Evolutionary conservation across 495 filamentous ascomycete genomes (phyloP), one percentile per base, ranked within the genome.

Genomic region (Hyaloscypha hepaticicola): DNA sequence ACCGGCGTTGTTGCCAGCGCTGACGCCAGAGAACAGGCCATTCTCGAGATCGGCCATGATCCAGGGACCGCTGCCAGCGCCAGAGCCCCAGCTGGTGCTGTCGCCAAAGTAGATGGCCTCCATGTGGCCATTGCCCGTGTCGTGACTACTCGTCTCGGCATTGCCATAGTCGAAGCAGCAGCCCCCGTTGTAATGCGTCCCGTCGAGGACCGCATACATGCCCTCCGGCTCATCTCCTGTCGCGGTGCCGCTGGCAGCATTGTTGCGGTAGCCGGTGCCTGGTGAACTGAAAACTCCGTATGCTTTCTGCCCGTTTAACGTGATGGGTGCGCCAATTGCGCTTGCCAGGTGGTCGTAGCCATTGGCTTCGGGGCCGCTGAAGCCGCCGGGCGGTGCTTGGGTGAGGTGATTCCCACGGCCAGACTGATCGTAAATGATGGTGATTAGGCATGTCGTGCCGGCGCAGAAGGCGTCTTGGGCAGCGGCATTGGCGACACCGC

Each of bases 101-200:
- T 72, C 71, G 41, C 84, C 84, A 71, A 72, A 86, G 77, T 87
- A 87, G 72, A 87, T 81, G 41, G 83, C 81, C 72, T 87, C 84
- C 84, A 87, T 85, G 66, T 86, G 83, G 62, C 80, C 83, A 63
- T 78, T 77, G 50, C 84, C 84, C 1, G 82, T 85, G 66, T 86
- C 83, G 9, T 28, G 71, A 63, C 72, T 81, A 69, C 69, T 83
- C 26, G 75, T 79, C 73, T 87, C 84, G 49, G 83, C 83, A 53
- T 87, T 87, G 58, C 83, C 84, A 57, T 87, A 87, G 72, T 87
- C 84, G 66, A 83, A 87, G 76, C 84, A 87, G 77, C 84, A 87
- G 28, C 33, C 77, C 34, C 62, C 76, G 59, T 86, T 86, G 74
- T 83, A 86, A 65, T 86, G 82, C 7, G 82, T 85, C 1, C 83